Conservation (phyloP, 495 filamentous ascomycete species). For the Penicillium salamii region DNA sequence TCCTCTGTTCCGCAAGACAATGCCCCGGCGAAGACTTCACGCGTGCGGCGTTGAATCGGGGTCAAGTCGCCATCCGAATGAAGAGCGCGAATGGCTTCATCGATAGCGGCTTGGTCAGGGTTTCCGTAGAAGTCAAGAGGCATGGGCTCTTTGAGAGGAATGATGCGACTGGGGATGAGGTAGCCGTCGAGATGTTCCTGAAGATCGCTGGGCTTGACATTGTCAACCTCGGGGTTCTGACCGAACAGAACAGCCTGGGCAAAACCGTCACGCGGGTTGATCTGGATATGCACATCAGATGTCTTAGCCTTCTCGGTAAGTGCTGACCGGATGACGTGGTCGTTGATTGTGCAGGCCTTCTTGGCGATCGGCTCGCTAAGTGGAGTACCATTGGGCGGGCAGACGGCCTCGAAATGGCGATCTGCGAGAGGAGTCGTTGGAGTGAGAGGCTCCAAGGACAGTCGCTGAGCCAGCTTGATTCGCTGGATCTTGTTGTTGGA, state of each 20-base stretch:
- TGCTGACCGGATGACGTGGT: slow-evolving; percentile 1
- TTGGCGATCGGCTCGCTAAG: slow-evolving; percentile 22
- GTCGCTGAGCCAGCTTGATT: slow-evolving; percentile 36
- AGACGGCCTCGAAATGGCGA: slow-evolving; percentile 33
- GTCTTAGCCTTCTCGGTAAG: neutral
- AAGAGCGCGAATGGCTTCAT: slow-evolving; percentile 14
- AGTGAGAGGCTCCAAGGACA: slow-evolving; percentile 27
- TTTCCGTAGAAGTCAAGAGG: slow-evolving; percentile 20
- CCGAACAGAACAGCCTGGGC: slow-evolving; percentile 16
- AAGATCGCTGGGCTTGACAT: slow-evolving; percentile 9
- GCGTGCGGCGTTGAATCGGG: slow-evolving; percentile 25
- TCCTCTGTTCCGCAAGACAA: slow-evolving; percentile 21
- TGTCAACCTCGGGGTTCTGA: neutral
- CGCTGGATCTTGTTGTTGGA: slow-evolving; percentile 45
- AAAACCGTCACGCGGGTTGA: slow-evolving; percentile 16
- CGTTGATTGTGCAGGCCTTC: slow-evolving; percentile 12
- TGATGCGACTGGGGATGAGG: slow-evolving; percentile 29
- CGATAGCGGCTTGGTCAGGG: slow-evolving; percentile 24
- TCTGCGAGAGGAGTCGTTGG: slow-evolving; percentile 23
- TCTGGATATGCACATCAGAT: slow-evolving; percentile 8
- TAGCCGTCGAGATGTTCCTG: slow-evolving; percentile 24
- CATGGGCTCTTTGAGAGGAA: slow-evolving; percentile 20
- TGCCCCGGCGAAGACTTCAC: slow-evolving; percentile 26
- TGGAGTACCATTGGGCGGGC: slow-evolving; percentile 33
- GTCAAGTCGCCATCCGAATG: slow-evolving; percentile 12